Conservation (phyloP, 345 rosid genomes). For the Moringa oleifera region DNA sequence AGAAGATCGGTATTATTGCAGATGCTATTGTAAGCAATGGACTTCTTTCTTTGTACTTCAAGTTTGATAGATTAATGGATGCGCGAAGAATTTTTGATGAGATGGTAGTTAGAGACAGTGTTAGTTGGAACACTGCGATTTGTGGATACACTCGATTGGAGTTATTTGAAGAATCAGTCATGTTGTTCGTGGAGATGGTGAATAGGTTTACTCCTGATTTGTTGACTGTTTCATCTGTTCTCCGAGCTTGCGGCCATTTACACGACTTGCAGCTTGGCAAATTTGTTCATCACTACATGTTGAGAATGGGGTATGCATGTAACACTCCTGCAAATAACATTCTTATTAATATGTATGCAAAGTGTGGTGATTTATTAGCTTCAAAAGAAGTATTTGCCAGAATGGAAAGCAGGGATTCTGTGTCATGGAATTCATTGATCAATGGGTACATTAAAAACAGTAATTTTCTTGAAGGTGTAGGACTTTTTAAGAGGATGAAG, state of each 20-base stretch:
- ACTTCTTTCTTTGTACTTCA: slow-evolving; percentile 57
- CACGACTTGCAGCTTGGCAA: slow-evolving; percentile 35
- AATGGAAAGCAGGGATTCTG: slow-evolving; percentile 42
- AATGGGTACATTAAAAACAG: slow-evolving; percentile 38
- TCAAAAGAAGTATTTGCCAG: slow-evolving; percentile 40
- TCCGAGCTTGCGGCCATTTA: slow-evolving; percentile 53
- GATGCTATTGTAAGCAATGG: slow-evolving; percentile 46
- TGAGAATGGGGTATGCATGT: slow-evolving; percentile 25
- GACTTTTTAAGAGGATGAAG: slow-evolving; percentile 43
- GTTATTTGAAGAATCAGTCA: slow-evolving; percentile 37
- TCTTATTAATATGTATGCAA: slow-evolving; percentile 51
- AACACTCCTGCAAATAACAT: slow-evolving; percentile 43
- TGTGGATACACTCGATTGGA: slow-evolving; percentile 48
- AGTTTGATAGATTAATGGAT: slow-evolving; percentile 30
- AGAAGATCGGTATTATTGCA: slow-evolving; percentile 39
- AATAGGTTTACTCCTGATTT: slow-evolving; percentile 43
- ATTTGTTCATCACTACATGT: slow-evolving; percentile 40
- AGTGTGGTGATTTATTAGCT: slow-evolving; percentile 42
- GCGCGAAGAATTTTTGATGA: slow-evolving; percentile 45
- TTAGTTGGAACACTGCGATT: slow-evolving; percentile 59
- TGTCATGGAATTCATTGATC: slow-evolving; percentile 64
- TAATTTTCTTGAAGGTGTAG: slow-evolving; percentile 33
- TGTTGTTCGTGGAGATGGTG: slow-evolving; percentile 36
- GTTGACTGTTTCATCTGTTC: slow-evolving; percentile 46
- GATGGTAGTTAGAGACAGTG: slow-evolving; percentile 43